Evolutionary conservation across 345 rosid genomes (phyloP).

Genomic region (Pelargonium nanum): DNA sequence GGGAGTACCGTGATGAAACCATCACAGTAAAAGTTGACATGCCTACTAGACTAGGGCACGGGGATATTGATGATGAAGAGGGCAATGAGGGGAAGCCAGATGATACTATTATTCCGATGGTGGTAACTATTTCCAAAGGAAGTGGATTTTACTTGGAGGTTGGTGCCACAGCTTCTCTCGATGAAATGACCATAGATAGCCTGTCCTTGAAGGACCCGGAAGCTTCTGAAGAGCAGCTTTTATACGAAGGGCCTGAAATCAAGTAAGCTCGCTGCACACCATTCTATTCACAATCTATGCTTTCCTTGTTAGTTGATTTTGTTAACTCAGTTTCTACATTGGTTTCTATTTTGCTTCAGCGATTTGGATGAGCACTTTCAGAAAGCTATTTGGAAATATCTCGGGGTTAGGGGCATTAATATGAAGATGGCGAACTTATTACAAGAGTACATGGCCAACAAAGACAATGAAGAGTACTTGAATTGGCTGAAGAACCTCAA

Average conservation of each 20-base stretch:
- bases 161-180: constrained; percentile 36
- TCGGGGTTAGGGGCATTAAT: constrained; percentile 59
- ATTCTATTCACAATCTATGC: neutral
- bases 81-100: constrained; percentile 7
- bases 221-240: constrained; percentile 31
- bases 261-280: constrained; percentile 23
- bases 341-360: constrained; percentile 18
- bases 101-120: constrained; percentile 32
- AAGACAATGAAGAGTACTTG: constrained; percentile 18
- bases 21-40: constrained; percentile 47
- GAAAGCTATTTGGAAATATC: constrained; percentile 49
- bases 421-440: constrained; percentile 32
- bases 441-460: constrained; percentile 37
- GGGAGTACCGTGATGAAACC: constrained; percentile 32
- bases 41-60: constrained; percentile 5
- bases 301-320: neutral
- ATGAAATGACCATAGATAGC: constrained; percentile 47
- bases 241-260: constrained; percentile 64
- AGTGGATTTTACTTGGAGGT: constrained; percentile 36
- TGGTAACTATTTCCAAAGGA: constrained; percentile 35
- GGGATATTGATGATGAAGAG: constrained; percentile 15
- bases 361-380: constrained; percentile 64
- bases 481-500: neutral
- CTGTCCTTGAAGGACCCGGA: constrained; percentile 30
- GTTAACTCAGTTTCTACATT: neutral